Evolutionary conservation across 805 yeast genomes (phyloP).

Genomic region (Saccharomycopsis sp.): DNA sequence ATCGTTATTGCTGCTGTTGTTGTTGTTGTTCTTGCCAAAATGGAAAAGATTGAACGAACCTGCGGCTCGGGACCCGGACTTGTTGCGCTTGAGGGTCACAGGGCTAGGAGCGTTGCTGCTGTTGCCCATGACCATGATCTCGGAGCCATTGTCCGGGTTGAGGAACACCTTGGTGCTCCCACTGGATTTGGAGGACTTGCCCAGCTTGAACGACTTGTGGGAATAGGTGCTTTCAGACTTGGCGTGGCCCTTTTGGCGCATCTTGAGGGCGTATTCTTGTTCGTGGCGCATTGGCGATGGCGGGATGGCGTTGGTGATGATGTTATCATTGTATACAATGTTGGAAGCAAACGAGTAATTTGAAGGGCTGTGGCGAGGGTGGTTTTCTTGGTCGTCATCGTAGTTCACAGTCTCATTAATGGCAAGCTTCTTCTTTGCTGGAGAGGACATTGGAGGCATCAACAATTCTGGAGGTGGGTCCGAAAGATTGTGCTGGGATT

Average conservation of each 20-base stretch:
- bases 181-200: slow-evolving; percentile 12
- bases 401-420: too few relatives aligned
- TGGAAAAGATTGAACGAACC: slow-evolving; percentile 5
- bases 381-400: too few relatives aligned
- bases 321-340: slow-evolving; percentile 18
- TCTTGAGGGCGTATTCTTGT: slow-evolving; percentile 8
- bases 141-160: slow-evolving; percentile 18
- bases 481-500: too few relatives aligned
- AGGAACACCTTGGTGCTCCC: slow-evolving; percentile 10
- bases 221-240: slow-evolving; percentile 14
- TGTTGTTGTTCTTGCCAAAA: slow-evolving; percentile 4
- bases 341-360: slow-evolving; percentile 15
- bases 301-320: slow-evolving; percentile 21
- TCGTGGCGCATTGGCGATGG: slow-evolving; percentile 13
- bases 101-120: slow-evolving; percentile 3
- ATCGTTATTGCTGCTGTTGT: background rate
- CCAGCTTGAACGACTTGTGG: slow-evolving; percentile 8
- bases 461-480: too few relatives aligned
- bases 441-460: too few relatives aligned
- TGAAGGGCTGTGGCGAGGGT: too few relatives aligned
- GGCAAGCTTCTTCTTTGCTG: too few relatives aligned
- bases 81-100: slow-evolving; percentile 9
- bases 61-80: slow-evolving; percentile 5
- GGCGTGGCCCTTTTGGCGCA: slow-evolving; percentile 7
- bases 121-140: slow-evolving; percentile 16